phyloP scores from a whole-genome alignment of 2,329 filamentous ascomycete genomes.

The Dactylellina sp. region DNA sequence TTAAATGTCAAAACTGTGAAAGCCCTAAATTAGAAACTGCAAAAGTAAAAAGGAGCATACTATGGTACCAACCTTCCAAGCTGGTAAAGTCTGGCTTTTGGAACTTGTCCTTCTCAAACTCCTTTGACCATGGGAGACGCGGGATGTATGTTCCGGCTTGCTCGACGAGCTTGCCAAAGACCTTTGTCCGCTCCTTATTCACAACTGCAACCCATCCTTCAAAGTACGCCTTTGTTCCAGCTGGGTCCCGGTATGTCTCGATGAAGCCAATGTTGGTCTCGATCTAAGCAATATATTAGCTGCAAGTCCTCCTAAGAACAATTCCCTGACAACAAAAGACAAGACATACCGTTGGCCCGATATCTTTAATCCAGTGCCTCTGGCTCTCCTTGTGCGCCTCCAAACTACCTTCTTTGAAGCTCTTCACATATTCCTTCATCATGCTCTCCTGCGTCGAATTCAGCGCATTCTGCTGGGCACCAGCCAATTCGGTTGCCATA shows the following conservation, averaged over 20 bases:
- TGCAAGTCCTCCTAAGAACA: not conserved
- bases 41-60: slow-evolving; percentile 60
- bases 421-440: slow-evolving; percentile 78
- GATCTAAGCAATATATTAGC: slow-evolving; percentile 65
- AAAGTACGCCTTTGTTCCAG: slow-evolving; percentile 84
- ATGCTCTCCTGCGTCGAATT: slow-evolving; percentile 81
- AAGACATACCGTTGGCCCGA: slow-evolving; percentile 71
- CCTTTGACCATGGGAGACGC: slow-evolving; percentile 84
- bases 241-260: slow-evolving; percentile 85
- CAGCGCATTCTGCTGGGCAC: slow-evolving; percentile 75
- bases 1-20: slow-evolving; percentile 59
- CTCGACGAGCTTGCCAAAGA: slow-evolving; percentile 83
- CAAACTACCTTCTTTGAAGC: slow-evolving; percentile 79
- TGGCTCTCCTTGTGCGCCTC: slow-evolving; percentile 84
- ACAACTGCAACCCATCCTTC: slow-evolving; percentile 86
- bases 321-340: no score
- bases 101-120: slow-evolving; percentile 97
- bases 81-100: slow-evolving; percentile 95
- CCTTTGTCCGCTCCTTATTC: slow-evolving; percentile 67
- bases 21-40: slow-evolving; percentile 17
- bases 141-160: slow-evolving; percentile 86
- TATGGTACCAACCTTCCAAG: slow-evolving; percentile 81
- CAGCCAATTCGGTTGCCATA: slow-evolving; percentile 75
- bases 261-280: slow-evolving; percentile 87
- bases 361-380: slow-evolving; percentile 83